Conservation (phyloP, 2,329 filamentous ascomycete genomes). For the Elsinoe batatas region DNA sequence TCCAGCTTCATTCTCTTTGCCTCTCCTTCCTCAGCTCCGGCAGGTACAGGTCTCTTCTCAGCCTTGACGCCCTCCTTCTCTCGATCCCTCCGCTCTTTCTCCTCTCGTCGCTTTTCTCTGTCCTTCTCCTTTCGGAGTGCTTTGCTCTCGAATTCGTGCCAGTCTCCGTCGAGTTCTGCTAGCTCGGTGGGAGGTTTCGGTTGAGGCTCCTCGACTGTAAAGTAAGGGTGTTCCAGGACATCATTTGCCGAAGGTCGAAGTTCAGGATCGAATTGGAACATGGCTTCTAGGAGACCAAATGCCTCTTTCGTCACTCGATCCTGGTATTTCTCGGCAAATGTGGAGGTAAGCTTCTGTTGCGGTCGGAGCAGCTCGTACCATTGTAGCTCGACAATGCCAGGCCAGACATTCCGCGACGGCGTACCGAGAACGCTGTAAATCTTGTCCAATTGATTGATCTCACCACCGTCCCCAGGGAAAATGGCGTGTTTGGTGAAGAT, state of each 20-base stretch:
- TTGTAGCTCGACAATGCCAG: constrained; percentile 80
- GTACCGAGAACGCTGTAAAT: constrained; percentile 92
- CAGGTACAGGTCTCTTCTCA: constrained; percentile 20
- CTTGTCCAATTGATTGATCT: constrained; percentile 91
- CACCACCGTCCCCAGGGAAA: constrained; percentile 90
- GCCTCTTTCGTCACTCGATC: constrained; percentile 68
- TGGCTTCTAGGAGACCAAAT: constrained; percentile 69
- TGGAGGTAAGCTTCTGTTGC: constrained; percentile 57
- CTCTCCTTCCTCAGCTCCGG: constrained; percentile 23
- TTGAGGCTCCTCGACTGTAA: constrained; percentile 67
- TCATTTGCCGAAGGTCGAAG: constrained; percentile 75
- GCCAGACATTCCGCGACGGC: constrained; percentile 76
- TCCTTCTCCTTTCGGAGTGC: constrained; percentile 80
- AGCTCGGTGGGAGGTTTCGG: constrained; percentile 75
- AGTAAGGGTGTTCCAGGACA: constrained; percentile 80
- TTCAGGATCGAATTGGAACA: constrained; percentile 83
- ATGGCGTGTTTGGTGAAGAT: constrained; percentile 91
- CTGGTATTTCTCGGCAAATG: constrained; percentile 75
- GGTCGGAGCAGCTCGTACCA: constrained; percentile 93
- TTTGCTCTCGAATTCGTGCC: constrained; percentile 98
- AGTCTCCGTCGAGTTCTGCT: constrained; percentile 75
- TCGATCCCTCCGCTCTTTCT: constrained; percentile 40
- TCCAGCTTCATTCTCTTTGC: constrained; percentile 21
- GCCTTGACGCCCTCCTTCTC: constrained; percentile 27
- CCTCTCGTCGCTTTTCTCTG: constrained; percentile 43